These are phyloP conservation scores for Blastocystis sp. DNA, from an alignment of 352 stramenopile genomes.

Conservation along the genomic window DNA sequence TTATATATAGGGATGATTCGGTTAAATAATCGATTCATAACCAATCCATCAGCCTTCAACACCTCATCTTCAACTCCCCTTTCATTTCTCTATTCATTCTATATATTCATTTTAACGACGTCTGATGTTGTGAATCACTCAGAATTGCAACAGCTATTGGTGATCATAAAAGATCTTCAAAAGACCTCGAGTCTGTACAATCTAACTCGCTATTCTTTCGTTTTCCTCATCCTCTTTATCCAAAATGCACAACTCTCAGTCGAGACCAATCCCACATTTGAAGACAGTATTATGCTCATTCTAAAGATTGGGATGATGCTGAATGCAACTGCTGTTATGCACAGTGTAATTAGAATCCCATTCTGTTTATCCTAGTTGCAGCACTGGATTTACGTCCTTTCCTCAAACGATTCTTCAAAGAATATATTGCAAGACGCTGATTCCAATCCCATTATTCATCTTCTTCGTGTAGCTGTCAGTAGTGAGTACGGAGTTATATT, in stretches of 20 bases:
- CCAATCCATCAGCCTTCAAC: neutral
- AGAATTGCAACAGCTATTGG: neutral
- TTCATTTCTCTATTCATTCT: conserved; percentile 12
- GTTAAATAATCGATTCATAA: neutral
- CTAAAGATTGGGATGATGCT: conserved; percentile 25
- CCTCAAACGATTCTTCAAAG: neutral
- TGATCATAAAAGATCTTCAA: neutral
- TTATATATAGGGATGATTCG: neutral
- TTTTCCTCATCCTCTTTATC: conserved; percentile 14
- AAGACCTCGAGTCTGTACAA: neutral
- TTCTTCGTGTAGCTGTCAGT: neutral
- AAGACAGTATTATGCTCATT: neutral
- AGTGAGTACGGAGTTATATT: neutral
- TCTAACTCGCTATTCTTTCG: neutral
- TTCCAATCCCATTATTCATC: neutral
- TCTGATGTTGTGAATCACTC: neutral
- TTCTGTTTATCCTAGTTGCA: neutral
- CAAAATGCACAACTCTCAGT: neutral
- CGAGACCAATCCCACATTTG: neutral
- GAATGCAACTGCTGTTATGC: conserved; percentile 10
- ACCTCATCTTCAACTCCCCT: neutral
- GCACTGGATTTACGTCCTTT: neutral
- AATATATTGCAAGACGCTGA: neutral
- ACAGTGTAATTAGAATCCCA: neutral
- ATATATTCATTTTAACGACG: neutral